Base-by-base conservation (phyloP, 2,329 filamentous ascomycete species). In the Aspergillus udagawae region DNA sequence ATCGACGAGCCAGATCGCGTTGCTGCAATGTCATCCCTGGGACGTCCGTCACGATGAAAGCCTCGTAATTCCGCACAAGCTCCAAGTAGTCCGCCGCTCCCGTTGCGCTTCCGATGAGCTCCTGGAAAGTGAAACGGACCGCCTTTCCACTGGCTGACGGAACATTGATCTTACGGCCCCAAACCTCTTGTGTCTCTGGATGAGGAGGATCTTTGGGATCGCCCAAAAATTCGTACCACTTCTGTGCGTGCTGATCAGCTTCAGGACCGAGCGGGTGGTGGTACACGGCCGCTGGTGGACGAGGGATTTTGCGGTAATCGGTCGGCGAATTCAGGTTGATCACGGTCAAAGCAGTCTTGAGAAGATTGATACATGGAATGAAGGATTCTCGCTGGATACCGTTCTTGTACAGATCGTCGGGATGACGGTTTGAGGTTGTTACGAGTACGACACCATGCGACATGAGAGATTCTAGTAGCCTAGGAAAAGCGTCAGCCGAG, bases 321-420 rank as follows among this genome's bases (percentile, higher is more conserved):
- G 92, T 99, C 4, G 88, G 87, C 2, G 92, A 96, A 78, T 99
- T 90, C 58, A 99, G 86, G 75, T 97, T 97, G 67, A 99, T 90
- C 50, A 97, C 91, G 54, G 90, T 87, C 8, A 99, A 83, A 2
- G 88, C 86, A 42, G 82, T 84, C 73, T 97, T 93, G 48, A 99
- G 86, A 3, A 99, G 86, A 61, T 92, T 88, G 70, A 99, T 99
- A 64, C 93, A 96, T 0, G 94, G 94, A 52, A 99, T 84, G 72
- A 99, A 99, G 6, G 91, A 96, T 65, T 96, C 88, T 58, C 94
- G 87, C 77, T 99, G 94, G 62, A 99, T 93, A 55, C 94, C 94
- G 72, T 99, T 99, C 75, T 94, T 96, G 81, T 99, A 99, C 7
- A 99, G 83, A 59, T 99, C 93, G 68, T 95, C 87, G 0, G 94